Base-by-base conservation (phyloP, 2,329 filamentous ascomycete genomes). In the Karstenula rhodostoma region DNA sequence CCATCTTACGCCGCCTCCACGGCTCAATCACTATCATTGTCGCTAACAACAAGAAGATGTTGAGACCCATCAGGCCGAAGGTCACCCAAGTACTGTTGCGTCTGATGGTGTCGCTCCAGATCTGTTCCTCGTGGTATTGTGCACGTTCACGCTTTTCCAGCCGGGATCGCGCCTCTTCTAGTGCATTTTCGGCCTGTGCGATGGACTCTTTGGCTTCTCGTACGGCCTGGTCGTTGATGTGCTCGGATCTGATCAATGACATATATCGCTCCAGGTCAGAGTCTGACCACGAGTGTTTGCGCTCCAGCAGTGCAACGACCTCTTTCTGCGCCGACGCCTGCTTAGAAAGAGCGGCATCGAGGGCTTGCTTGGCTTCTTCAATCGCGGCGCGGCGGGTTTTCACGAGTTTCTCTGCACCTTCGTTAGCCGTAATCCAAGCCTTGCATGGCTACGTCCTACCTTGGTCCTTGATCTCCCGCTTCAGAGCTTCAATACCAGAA, bases 1-100 rank as follows among this genome's bases (percentile, higher is more conserved):
- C 92, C 63, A 99, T 86, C 70, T 93, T 84, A 73, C 83, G 85
- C 69, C 95, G 84, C 68, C 93, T 88, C 93, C 94, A 98, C 4
- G 95, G 95, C 83, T 99, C 94, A 62, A 97, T 90, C 22, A 95
- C 88, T 68, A 96, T 89, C 79, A 97, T 90, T 69, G 96, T 89
- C 19, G 94, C 85, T 56, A 99, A 79, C 74, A 99, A 92, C 49
- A 99, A 80, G 62, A 98, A 77, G 33, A 98, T 91, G 75, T 99
- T 99, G 73, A 98, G 87, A 25, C 94, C 94, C 95, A 99, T 99
- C 63, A 99, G 82, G 0, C 94, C 95, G 89, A 96, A 98, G 0
- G 95, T 99, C 37, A 96, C 94, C 95, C 95, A 99, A 0, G 95
- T 99, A 76, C 91, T 95, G 84, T 97, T 97, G 66, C 95, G 86